These are phyloP conservation scores for Termitomyces sp. DNA, from an alignment of 768 basidiomycete genomes.

Conservation along the genomic window DNA sequence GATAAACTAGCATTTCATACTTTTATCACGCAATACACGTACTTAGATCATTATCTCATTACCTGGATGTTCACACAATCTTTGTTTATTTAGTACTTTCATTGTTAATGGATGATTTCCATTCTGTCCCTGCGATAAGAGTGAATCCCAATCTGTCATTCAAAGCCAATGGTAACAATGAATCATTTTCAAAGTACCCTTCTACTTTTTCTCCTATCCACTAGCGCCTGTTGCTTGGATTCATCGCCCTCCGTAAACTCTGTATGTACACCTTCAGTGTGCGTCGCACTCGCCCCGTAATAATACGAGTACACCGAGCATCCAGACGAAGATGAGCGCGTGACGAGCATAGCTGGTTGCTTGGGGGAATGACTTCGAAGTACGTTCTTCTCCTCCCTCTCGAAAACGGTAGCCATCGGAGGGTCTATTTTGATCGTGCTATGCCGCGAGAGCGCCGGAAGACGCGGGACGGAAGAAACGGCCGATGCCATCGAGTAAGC, in stretches of 20 bases:
- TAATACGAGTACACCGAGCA: constrained; percentile 13
- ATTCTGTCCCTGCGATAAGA: too few species aligned
- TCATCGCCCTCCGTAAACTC: background rate
- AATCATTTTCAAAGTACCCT: background rate
- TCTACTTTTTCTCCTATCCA: background rate
- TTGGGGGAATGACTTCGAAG: background rate
- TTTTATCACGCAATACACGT: background rate
- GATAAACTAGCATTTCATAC: background rate
- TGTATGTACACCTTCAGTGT: background rate
- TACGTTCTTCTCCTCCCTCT: constrained; percentile 3
- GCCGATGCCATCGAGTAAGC: constrained; percentile 19
- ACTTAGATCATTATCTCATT: background rate
- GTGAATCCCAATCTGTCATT: background rate
- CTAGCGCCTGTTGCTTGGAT: background rate
- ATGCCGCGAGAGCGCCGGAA: constrained; percentile 12
- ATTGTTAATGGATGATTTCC: background rate
- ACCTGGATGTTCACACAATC: background rate
- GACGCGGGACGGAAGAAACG: constrained; percentile 8
- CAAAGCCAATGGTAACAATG: background rate
- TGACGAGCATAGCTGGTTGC: constrained; percentile 1
- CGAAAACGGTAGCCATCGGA: constrained; percentile 2
- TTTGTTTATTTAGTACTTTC: background rate
- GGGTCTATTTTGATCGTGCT: constrained; percentile 11
- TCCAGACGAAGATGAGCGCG: constrained; percentile 12
- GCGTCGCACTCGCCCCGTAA: background rate